These are phyloP conservation scores for Cystobasidium pallidum DNA, from an alignment of 1,284 basidiomycete species.

Conservation along the genomic window DNA sequence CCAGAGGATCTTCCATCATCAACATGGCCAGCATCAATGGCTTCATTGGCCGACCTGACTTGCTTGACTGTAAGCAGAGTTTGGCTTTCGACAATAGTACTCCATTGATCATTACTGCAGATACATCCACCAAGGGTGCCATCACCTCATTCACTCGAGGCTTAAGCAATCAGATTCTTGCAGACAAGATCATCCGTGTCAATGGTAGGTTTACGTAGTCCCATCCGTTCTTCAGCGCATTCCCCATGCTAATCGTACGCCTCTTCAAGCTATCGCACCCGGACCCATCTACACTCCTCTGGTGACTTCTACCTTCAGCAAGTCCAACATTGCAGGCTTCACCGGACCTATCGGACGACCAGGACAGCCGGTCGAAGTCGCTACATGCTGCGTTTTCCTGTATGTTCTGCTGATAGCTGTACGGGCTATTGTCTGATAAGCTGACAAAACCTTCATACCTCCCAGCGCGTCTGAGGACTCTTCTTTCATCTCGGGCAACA, in stretches of 20 bases:
- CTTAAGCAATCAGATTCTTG: constrained; percentile 64
- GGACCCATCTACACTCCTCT: constrained; percentile 65
- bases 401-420: neutral
- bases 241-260: too few species aligned
- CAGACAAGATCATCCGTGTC: constrained; percentile 62
- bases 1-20: constrained; percentile 60
- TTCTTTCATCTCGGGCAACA: constrained; percentile 61
- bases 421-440: neutral
- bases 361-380: constrained; percentile 65
- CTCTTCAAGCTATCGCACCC: constrained; percentile 59
- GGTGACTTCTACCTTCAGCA: constrained; percentile 54
- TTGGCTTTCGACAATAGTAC: neutral
- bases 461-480: constrained; percentile 54
- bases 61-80: constrained; percentile 59
- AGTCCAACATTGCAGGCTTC: constrained; percentile 35
- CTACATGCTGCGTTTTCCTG: constrained; percentile 64
- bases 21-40: constrained; percentile 63
- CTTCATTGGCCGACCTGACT: constrained; percentile 63
- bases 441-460: neutral
- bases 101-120: neutral
- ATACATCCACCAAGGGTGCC: constrained; percentile 65
- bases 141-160: constrained; percentile 60
- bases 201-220: constrained; percentile 55
- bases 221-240: too few species aligned
- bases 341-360: constrained; percentile 58